Percentiles rank a stretch among this genome's conserved stretches.
These are phyloP conservation scores for Bertia moriformis DNA, from an alignment of 2,329 filamentous ascomycete genomes.

Conservation along the genomic window DNA sequence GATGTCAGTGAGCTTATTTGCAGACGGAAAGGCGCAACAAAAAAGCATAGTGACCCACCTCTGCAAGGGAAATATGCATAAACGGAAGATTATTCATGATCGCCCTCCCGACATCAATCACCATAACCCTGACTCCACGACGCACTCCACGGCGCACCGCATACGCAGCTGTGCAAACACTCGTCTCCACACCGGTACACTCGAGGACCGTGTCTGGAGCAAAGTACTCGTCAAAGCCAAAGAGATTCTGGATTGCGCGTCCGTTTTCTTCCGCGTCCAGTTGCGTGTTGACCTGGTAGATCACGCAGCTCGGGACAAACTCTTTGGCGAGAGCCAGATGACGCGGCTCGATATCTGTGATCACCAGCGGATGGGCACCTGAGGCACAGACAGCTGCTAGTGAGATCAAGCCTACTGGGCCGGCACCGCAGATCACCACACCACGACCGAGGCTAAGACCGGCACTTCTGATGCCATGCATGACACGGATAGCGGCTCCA, in stretches of 20 bases:
- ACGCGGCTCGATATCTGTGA: slow-evolving; percentile 43
- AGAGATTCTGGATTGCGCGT: slow-evolving; percentile 33
- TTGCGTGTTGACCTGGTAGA: slow-evolving; percentile 33
- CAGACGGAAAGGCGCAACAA: background rate
- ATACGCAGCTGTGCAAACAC: slow-evolving; percentile 41
- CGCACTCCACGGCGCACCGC: slow-evolving; percentile 44
- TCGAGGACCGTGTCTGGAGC: slow-evolving; percentile 45
- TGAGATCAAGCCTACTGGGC: slow-evolving; percentile 48
- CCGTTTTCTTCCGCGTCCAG: slow-evolving; percentile 33
- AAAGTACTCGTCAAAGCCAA: slow-evolving; percentile 37
- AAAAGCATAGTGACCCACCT: slow-evolving; percentile 23
- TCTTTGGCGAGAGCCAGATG: slow-evolving; percentile 41
- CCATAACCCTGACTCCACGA: slow-evolving; percentile 41
- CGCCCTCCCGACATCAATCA: slow-evolving; percentile 46
- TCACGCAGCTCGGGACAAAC: slow-evolving; percentile 35
- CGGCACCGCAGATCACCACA: slow-evolving; percentile 44
- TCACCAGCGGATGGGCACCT: slow-evolving; percentile 46
- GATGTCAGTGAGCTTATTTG: background rate
- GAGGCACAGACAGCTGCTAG: slow-evolving; percentile 42
- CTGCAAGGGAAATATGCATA: slow-evolving; percentile 49
- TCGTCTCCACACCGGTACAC: slow-evolving; percentile 53
- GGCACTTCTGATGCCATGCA: slow-evolving; percentile 39
- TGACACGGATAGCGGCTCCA: slow-evolving; percentile 51
- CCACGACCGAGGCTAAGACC: slow-evolving; percentile 37
- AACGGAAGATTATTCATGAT: slow-evolving; percentile 53